These are phyloP conservation scores for Huntiella bhutanensis DNA, from an alignment of 2,329 filamentous ascomycete species.

Conservation along the genomic window DNA sequence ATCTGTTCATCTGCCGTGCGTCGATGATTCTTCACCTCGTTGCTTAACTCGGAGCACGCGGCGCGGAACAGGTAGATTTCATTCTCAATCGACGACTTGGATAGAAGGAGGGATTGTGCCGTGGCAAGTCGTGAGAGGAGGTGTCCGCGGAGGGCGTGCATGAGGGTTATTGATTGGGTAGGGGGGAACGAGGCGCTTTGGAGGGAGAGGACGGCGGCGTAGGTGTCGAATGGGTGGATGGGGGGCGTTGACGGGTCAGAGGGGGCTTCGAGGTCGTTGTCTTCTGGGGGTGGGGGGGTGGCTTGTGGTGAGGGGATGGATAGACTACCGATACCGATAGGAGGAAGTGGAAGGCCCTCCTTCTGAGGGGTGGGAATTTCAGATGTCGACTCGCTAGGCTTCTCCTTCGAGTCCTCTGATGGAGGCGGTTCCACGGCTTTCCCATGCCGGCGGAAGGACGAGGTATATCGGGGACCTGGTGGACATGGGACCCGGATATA, in stretches of 20 bases:
- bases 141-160: conserved; percentile 75
- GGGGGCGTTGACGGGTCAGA: conserved; percentile 18
- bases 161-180: conserved; percentile 61
- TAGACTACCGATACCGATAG: too few species aligned
- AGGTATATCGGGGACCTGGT: neutral
- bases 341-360: too few species aligned
- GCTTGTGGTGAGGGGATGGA: too few species aligned
- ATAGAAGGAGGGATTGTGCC: conserved; percentile 63
- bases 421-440: conserved; percentile 11
- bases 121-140: conserved; percentile 63
- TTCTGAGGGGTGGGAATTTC: too few species aligned
- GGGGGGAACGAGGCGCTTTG: conserved; percentile 50
- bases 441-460: conserved; percentile 10
- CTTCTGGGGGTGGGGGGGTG: neutral
- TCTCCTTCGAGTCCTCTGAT: too few species aligned
- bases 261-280: neutral
- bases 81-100: conserved; percentile 86
- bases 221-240: conserved; percentile 93
- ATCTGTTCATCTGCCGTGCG: conserved; percentile 62
- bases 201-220: conserved; percentile 68
- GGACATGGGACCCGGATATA: too few species aligned
- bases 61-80: conserved; percentile 83
- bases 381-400: too few species aligned
- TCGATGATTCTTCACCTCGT: conserved; percentile 64
- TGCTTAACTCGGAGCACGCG: conserved; percentile 77